Conservation (phyloP, 257 asterid genomes). For the Henckelia pumila region DNA sequence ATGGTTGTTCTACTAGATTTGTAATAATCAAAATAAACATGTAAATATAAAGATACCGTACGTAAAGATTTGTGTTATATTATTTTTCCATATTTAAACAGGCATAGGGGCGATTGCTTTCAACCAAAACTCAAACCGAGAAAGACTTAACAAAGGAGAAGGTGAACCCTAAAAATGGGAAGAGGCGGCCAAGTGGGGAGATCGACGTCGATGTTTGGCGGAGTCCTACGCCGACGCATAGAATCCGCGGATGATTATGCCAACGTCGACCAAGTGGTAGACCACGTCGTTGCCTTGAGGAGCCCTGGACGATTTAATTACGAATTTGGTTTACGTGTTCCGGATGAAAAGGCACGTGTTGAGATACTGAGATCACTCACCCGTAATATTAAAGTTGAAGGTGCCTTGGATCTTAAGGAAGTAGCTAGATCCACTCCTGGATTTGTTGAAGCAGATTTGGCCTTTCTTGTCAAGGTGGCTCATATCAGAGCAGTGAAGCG, state of each 20-base stretch:
- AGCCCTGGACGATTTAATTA: slow-evolving; percentile 94
- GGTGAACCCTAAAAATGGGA: no score
- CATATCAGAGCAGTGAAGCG: slow-evolving; percentile 84
- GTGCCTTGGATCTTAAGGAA: slow-evolving; percentile 68
- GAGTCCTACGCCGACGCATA: slow-evolving; percentile 46
- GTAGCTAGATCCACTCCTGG: slow-evolving; percentile 86
- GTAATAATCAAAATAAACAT: no score
- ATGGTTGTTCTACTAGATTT: no score
- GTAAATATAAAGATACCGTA: no score
- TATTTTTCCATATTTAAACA: no score
- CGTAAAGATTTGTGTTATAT: no score
- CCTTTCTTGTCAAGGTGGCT: slow-evolving; percentile 61
- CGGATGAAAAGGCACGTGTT: slow-evolving; percentile 70
- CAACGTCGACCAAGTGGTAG: slow-evolving; percentile 59
- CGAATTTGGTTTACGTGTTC: slow-evolving; percentile 69
- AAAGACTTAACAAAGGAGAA: no score
- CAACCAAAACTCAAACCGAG: no score
- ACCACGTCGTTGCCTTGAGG: slow-evolving; percentile 77
- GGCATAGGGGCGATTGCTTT: no score
- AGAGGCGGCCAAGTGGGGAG: no score
- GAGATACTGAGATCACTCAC: slow-evolving; percentile 66
- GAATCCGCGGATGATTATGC: slow-evolving; percentile 28
- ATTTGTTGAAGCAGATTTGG: slow-evolving; percentile 92
- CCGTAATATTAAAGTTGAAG: slow-evolving; percentile 66
- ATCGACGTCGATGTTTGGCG: no score